Evolutionary conservation across 2,329 filamentous ascomycete genomes (phyloP).

Genomic region (Triangularia setosa): DNA sequence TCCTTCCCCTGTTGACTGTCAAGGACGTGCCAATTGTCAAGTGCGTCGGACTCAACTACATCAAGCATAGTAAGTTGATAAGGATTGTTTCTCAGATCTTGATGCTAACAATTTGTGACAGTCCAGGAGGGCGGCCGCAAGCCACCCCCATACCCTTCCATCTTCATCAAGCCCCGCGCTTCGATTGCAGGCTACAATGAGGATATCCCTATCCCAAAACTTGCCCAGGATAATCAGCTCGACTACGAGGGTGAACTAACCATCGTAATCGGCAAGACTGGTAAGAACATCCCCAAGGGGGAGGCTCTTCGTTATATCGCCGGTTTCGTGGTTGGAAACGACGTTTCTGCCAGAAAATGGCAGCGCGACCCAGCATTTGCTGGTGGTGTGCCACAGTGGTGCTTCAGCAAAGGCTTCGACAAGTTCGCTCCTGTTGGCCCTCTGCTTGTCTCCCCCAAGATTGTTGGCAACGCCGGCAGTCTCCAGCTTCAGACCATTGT

Average conservation of each 20-base stretch:
- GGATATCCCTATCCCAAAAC: slow-evolving; percentile 42
- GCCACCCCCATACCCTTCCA: slow-evolving; percentile 43
- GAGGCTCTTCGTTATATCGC: slow-evolving; percentile 46
- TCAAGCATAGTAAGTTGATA: background rate
- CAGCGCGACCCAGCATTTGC: slow-evolving; percentile 46
- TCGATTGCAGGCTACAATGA: slow-evolving; percentile 36
- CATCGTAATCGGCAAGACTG: slow-evolving; percentile 51
- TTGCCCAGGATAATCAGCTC: slow-evolving; percentile 28
- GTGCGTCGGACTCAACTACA: background rate
- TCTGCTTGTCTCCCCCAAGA: slow-evolving; percentile 31
- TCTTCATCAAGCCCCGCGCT: slow-evolving; percentile 49
- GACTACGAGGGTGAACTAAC: slow-evolving; percentile 50
- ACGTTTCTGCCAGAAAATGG: slow-evolving; percentile 50
- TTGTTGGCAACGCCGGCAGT: slow-evolving; percentile 21
- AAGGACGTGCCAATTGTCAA: background rate
- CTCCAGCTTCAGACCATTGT: slow-evolving; percentile 38
- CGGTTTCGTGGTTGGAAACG: slow-evolving; percentile 45
- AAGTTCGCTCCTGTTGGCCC: slow-evolving; percentile 54
- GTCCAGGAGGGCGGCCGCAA: slow-evolving; percentile 4
- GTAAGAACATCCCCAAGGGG: slow-evolving; percentile 45
- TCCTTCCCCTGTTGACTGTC: background rate
- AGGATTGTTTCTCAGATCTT: background rate
- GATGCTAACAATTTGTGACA: background rate
- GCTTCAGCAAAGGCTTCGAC: slow-evolving; percentile 53
- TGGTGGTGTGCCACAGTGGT: slow-evolving; percentile 44